phyloP scores from a whole-genome alignment of 2,329 filamentous ascomycete genomes.

The Thermothelomyces thermophilus region DNA sequence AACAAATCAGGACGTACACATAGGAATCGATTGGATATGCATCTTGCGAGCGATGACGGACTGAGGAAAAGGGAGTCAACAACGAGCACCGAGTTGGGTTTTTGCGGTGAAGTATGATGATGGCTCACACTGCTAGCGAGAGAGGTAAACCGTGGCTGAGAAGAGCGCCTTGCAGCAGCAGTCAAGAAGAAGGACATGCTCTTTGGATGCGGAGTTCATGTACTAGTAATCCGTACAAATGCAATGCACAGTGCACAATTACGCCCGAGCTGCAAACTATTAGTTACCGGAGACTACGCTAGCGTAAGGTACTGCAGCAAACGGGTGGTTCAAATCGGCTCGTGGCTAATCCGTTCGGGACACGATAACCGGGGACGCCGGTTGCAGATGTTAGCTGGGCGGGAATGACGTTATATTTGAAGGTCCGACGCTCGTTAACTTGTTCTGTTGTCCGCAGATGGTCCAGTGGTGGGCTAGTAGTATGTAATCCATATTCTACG shows the following conservation, averaged over 20 bases:
- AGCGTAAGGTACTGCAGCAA: background rate
- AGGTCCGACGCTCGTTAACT: background rate
- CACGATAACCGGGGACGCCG: constrained; percentile 1
- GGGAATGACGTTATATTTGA: constrained; percentile 17
- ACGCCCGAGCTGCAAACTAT: background rate
- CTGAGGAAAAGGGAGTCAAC: background rate
- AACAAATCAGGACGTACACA: constrained; percentile 65
- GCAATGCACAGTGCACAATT: too few species aligned
- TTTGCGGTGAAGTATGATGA: background rate
- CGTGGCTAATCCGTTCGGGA: constrained; percentile 1
- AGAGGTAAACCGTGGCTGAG: background rate
- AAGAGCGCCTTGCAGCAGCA: constrained; percentile 32
- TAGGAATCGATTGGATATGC: constrained; percentile 83
- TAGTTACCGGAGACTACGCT: too few species aligned
- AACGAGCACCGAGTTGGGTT: background rate
- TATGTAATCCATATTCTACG: too few species aligned
- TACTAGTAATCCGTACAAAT: too few species aligned
- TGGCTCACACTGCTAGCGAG: constrained; percentile 8
- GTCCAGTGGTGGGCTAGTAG: too few species aligned
- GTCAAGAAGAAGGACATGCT: constrained; percentile 42
- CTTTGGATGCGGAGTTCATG: constrained; percentile 10
- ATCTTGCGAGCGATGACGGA: constrained; percentile 46
- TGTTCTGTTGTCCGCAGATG: background rate
- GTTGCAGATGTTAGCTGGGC: background rate
- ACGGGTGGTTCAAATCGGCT: background rate